These are phyloP conservation scores for Yamadazyma membranifaciens DNA, from an alignment of 1,139 yeast species.

Conservation along the genomic window DNA sequence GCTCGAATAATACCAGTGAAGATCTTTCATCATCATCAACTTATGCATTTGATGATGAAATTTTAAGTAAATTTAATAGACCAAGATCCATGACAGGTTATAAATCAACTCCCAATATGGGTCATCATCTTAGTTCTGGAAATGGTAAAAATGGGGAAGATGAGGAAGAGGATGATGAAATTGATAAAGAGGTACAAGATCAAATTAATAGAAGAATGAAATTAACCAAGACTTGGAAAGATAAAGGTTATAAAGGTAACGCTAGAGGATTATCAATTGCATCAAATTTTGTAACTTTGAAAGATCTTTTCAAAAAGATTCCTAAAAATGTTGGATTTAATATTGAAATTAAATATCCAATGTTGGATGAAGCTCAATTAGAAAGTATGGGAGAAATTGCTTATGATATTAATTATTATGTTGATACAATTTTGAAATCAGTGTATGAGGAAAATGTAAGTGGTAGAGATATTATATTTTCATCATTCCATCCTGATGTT, in stretches of 20 bases:
- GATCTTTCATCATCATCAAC: slow-evolving; percentile 12
- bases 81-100: slow-evolving; percentile 43
- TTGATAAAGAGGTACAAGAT: slow-evolving; percentile 36
- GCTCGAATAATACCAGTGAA: slow-evolving; percentile 8
- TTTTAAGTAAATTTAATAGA: slow-evolving; percentile 31
- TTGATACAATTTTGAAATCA: slow-evolving; percentile 75
- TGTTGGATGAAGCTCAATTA: slow-evolving; percentile 87
- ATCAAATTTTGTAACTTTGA: slow-evolving; percentile 85
- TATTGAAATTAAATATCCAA: slow-evolving; percentile 92
- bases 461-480: slow-evolving; percentile 85
- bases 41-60: slow-evolving; percentile 42
- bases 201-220: slow-evolving; percentile 68
- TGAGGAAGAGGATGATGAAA: slow-evolving; percentile 25
- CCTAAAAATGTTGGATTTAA: slow-evolving; percentile 89
- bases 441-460: slow-evolving; percentile 74
- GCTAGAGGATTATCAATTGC: slow-evolving; percentile 88
- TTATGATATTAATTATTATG: slow-evolving; percentile 81
- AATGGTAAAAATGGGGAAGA: slow-evolving; percentile 5
- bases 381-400: slow-evolving; percentile 89
- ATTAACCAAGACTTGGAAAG: slow-evolving; percentile 83
- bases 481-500: slow-evolving; percentile 93
- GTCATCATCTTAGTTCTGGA: slow-evolving; percentile 6
- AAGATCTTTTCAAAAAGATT: slow-evolving; percentile 76
- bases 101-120: slow-evolving; percentile 30
- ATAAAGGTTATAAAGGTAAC: slow-evolving; percentile 87